Evolutionary conservation across 2,329 filamentous ascomycete genomes (phyloP), one percentile per base, ranked within the genome.

Genomic region (Ophiostoma montium): DNA sequence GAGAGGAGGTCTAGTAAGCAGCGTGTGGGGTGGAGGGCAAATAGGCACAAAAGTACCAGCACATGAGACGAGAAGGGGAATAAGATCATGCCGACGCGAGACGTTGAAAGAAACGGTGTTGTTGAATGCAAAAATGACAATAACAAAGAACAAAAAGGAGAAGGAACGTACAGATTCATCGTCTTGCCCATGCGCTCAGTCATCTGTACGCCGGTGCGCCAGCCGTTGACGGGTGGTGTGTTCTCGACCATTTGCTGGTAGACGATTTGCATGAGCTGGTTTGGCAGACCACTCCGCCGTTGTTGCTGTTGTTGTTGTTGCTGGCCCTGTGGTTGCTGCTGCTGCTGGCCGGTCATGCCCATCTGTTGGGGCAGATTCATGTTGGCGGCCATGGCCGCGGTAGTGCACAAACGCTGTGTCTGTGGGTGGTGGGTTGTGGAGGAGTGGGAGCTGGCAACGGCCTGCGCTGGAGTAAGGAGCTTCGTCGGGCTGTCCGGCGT

Each of bases 301-400:
- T 61, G 58, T 48, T 66, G 65, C 51, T 30, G 43, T 3, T 12
- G n/a, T 15, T 62, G 63, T 55, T 60, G 65, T 56, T 45, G 48
- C n/a, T n/a, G n/a, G n/a, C n/a, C n/a, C n/a, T n/a, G n/a, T n/a
- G n/a, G n/a, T n/a, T n/a, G n/a, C 65, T 65, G 31, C 66, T 52
- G 61, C 36, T 61, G 59, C 50, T 67, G 66, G 52, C 63, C 63
- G 54, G 60, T 65, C 57, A 65, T 65, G 61, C 64, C 67, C 72
- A 78, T 76, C 58, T 75, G 74, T 62, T 71, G 70, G 16, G 44
- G 50, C 19, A 55, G 45, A 27, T 55, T 56, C 65, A 78, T 71
- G 57, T 76, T 77, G 60, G 70, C 74, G 66, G 75, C 74, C 75
- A 79, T 78, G 64, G 70, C 71, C 67, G 70, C 70, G 31, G 35